Percentiles rank a stretch among this genome's conserved stretches.
These are phyloP conservation scores for Aeschynomene evenia DNA, from an alignment of 306 rosid genomes.

Conservation along the genomic window DNA sequence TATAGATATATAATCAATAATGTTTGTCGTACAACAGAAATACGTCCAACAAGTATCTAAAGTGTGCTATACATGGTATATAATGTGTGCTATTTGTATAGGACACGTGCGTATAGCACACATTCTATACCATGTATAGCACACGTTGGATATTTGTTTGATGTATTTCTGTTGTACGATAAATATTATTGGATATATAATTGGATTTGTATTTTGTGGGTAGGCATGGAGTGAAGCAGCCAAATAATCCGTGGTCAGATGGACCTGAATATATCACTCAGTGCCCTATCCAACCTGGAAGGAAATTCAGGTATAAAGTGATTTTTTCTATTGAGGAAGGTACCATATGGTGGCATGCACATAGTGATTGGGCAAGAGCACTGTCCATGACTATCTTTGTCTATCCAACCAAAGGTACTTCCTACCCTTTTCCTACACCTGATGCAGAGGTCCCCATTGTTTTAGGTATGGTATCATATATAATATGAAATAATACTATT, in stretches of 20 bases:
- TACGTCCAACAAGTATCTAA: too few species aligned
- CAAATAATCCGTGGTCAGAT: slow-evolving; percentile 55
- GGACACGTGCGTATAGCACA: too few species aligned
- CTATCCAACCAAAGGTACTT: slow-evolving; percentile 30
- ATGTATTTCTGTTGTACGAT: too few species aligned
- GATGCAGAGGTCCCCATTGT: slow-evolving; percentile 45
- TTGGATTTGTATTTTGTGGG: background rate
- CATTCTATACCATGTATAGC: too few species aligned
- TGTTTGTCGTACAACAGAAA: too few species aligned
- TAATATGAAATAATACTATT: too few species aligned
- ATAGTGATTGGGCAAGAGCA: slow-evolving; percentile 65
- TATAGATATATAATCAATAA: too few species aligned
- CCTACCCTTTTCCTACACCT: slow-evolving; percentile 53
- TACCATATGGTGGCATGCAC: slow-evolving; percentile 78
- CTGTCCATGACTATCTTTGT: slow-evolving; percentile 57
- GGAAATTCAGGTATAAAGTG: slow-evolving; percentile 38
- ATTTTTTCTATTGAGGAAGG: slow-evolving; percentile 50
- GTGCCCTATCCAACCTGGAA: slow-evolving; percentile 52
- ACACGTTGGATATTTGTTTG: too few species aligned
- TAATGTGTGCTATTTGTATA: too few species aligned
- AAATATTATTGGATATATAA: too few species aligned
- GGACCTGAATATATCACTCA: slow-evolving; percentile 58
- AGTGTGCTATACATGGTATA: too few species aligned
- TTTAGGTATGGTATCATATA: slow-evolving; percentile 41
- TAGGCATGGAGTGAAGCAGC: slow-evolving; percentile 58